These are phyloP conservation scores for Raffaelea ambrosiae DNA, from an alignment of 2,329 filamentous ascomycete genomes.

Conservation along the genomic window DNA sequence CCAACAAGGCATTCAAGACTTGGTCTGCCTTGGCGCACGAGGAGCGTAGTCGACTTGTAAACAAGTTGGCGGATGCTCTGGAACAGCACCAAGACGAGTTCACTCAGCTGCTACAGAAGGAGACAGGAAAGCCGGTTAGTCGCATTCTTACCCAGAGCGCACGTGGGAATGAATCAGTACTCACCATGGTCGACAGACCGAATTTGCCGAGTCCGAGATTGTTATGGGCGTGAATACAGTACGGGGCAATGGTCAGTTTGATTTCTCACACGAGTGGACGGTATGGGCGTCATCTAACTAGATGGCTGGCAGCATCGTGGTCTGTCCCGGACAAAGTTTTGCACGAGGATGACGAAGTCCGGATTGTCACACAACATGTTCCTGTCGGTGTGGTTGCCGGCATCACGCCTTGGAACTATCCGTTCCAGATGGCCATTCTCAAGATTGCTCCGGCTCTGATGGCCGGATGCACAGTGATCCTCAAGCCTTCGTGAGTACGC, in stretches of 20 bases:
- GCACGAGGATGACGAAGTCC: not conserved
- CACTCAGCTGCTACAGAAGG: not conserved
- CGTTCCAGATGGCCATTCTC: not conserved
- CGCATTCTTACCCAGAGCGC: too few species aligned
- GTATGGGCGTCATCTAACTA: not conserved
- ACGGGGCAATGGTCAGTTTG: too few species aligned
- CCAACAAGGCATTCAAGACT: not conserved
- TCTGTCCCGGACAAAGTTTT: too few species aligned
- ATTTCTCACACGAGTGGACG: not conserved
- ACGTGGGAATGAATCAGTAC: too few species aligned
- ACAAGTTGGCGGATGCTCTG: not conserved
- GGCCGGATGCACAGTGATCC: not conserved
- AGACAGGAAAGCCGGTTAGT: not conserved
- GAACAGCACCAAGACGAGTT: not conserved
- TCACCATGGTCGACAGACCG: not conserved
- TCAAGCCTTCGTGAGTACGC: slow-evolving; percentile 29
- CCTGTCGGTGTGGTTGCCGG: not conserved
- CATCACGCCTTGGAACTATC: not conserved
- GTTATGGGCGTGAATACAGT: too few species aligned
- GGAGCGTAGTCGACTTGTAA: not conserved
- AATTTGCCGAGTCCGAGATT: too few species aligned
- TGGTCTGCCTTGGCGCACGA: not conserved
- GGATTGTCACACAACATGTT: not conserved
- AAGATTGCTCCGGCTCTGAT: not conserved
- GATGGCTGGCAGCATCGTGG: too few species aligned